Evolutionary conservation across 2,329 filamentous ascomycete species (phyloP).

Genomic region (Massarina eburnea): DNA sequence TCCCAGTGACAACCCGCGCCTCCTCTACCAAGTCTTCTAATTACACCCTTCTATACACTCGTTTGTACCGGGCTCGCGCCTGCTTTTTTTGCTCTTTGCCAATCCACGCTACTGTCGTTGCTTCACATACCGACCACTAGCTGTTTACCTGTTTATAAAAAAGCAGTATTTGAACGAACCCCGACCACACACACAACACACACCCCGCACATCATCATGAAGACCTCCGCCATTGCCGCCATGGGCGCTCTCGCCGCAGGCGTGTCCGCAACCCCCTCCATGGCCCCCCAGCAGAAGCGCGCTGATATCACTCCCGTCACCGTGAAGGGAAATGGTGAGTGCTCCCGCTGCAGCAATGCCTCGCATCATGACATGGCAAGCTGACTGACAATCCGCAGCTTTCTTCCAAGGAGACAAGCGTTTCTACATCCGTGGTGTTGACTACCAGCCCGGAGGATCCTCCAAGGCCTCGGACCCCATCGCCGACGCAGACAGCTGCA

Average conservation of each 20-base stretch:
- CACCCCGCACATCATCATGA: constrained; percentile 48
- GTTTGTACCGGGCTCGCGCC: constrained; percentile 19
- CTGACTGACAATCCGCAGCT: constrained; percentile 40
- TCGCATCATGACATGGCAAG: neutral
- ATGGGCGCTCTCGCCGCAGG: constrained; percentile 51
- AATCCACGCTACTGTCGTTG: constrained; percentile 1
- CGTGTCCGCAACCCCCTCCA: constrained; percentile 47
- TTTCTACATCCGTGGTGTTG: constrained; percentile 64
- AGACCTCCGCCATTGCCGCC: constrained; percentile 52
- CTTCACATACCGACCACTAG: neutral
- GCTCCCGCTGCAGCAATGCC: neutral
- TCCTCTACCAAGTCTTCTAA: constrained; percentile 10
- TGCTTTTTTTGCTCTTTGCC: constrained; percentile 9
- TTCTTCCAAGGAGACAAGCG: constrained; percentile 65
- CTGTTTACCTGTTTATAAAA: neutral
- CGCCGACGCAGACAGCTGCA: constrained; percentile 68
- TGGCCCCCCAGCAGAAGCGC: constrained; percentile 38
- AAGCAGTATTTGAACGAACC: neutral
- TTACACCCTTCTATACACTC: constrained; percentile 22
- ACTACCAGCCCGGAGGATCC: constrained; percentile 68
- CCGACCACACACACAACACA: neutral
- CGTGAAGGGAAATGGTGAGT: constrained; percentile 63
- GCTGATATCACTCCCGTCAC: constrained; percentile 55
- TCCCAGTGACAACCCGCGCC: constrained; percentile 1
- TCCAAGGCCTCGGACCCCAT: constrained; percentile 72